Evolutionary conservation across 2,329 filamentous ascomycete species (phyloP), one percentile per base, ranked within the genome.

Genomic region (Colletotrichum chlorophyti): DNA sequence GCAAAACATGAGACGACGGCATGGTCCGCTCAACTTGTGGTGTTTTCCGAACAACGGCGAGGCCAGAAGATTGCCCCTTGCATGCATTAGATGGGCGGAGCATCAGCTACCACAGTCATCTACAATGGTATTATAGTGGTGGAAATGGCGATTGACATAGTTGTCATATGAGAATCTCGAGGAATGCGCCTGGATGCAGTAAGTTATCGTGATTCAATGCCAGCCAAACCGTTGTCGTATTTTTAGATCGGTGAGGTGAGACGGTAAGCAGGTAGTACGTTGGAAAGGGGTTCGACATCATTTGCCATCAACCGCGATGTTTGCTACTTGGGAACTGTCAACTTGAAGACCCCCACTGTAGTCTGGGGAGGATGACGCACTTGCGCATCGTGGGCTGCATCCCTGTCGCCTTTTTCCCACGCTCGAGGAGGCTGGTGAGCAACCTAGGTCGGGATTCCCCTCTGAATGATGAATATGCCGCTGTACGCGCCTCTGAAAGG

Each of bases 321-420:
- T 47, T 42, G 32, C 48, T 40, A 53, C 34, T 43, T 54, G 51
- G 37, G 35, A 43, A 54, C 6, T 8, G 24, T 48, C 24, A 17
- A 46, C 11, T 29, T 32, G 38, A 55, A 45, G 32, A 29, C 32
- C 26, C 24, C 55, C 51, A 50, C 43, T 21, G 19, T 31, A 26
- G 27, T 49, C 57, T 57, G 51, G 51, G 57, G 51, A 55, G 55
- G 42, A 59, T 54, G 50, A 54, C 55, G 50, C 42, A 48, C 49
- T 58, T 40, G 35, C n/a, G n/a, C 27, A 42, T 47, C 29, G 37
- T 53, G 50, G 48, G 35, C 37, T n/a, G 15, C 14, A 38, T 19
- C 57, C 57, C 31, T 59, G 51, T 23, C 57, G 9, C 10, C 42
- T 15, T 32, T 8, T 27, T 45, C 17, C 48, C 51, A 38, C 27